Evolutionary conservation across 164 flowering plant genomes (phyloP), one percentile per base, ranked within the genome.

Genomic region (Vitis amurensis): DNA sequence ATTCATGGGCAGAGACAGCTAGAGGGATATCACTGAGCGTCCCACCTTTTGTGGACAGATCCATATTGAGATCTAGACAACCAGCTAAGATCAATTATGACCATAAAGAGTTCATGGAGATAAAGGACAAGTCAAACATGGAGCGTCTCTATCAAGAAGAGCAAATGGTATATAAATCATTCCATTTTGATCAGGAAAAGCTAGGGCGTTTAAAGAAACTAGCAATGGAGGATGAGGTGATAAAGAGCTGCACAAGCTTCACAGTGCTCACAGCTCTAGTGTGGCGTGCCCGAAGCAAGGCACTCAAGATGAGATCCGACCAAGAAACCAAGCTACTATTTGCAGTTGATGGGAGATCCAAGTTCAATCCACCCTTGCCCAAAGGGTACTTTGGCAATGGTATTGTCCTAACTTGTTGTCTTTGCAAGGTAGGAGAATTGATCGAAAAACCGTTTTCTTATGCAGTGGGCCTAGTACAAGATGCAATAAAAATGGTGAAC

Each of bases 1-100:
- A 78, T 23, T 71, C 81, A 50, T 78, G 81, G 81, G 77, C 73
- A 11, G 76, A 78, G 52, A 78, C 69, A 6, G 78, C 78, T 3
- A 68, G 81, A 68, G 81, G 78, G 48, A 0, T 64, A 2, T 49
- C 78, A 7, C 15, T 71, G 11, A 49, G 64, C 23, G 11, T 13
- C 14, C 71, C 70, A 8, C 67, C 80, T 31, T 64, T 64, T 51
- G n/a, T 74, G 1, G 78, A 78, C 56, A 71, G 78, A 56, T 14
- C 72, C 9, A 10, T 71, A 12, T 9, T 78, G 2, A 74, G 17
- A 57, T n/a, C 76, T 7, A 68, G 73, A 52, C 57, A 59, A 16
- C 57, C 74, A 5, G 68, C 76, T 1, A 47, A 37, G 50, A 37
- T 37, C n/a, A 63, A 64, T 14, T 67, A 30, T 52, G 52, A 64